Percentiles rank a stretch among this genome's conserved stretches.
These are phyloP conservation scores for Epipyxis sp. DNA, from an alignment of 108 stramenopile species.

Conservation along the genomic window DNA sequence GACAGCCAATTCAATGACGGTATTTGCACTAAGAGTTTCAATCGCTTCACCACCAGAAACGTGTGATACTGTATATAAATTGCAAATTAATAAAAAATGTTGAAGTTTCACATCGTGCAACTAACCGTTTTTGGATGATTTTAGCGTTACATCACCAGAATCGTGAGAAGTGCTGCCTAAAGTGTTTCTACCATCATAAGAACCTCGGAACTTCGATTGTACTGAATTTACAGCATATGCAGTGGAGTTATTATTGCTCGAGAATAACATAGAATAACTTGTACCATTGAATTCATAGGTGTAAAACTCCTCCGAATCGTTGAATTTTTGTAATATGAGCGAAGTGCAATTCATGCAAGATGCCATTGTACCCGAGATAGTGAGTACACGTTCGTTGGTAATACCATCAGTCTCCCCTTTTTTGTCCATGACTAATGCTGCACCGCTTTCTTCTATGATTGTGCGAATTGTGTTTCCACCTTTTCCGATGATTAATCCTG, in stretches of 20 bases:
- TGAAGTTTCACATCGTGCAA: too few relatives aligned
- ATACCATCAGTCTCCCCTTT: neutral
- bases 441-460: neutral
- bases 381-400: slow-evolving; percentile 16
- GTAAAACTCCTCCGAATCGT: neutral
- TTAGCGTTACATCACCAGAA: too few relatives aligned
- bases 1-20: neutral
- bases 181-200: too few relatives aligned
- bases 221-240: too few relatives aligned
- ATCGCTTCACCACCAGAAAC: too few relatives aligned
- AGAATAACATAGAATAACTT: neutral
- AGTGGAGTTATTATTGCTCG: neutral
- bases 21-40: neutral
- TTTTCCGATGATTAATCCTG: slow-evolving; percentile 5
- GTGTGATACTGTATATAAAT: too few relatives aligned
- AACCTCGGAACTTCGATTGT: too few relatives aligned
- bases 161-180: too few relatives aligned
- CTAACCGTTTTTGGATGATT: too few relatives aligned
- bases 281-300: neutral
- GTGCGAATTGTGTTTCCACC: neutral
- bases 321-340: neutral
- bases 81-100: too few relatives aligned
- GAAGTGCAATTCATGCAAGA: slow-evolving; percentile 15
- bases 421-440: neutral
- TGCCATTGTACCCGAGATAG: slow-evolving; percentile 3